Conservation (phyloP, 192 early-diverging fungal genomes). For the Rhizophagus sp. region DNA sequence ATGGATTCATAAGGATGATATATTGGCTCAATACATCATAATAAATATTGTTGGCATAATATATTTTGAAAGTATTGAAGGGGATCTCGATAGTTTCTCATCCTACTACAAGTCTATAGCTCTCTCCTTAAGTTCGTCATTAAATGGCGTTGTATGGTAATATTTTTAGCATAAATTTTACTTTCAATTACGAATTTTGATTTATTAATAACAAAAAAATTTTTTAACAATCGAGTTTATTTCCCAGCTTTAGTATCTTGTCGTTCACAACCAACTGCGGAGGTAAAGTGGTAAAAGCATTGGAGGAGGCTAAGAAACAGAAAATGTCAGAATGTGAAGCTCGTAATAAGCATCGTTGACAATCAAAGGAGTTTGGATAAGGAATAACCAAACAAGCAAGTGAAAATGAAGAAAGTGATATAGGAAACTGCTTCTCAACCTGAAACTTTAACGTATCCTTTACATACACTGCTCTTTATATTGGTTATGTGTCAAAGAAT, state of each 20-base stretch:
- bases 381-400: not conserved
- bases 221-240: not conserved
- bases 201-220: not conserved
- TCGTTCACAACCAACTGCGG: not conserved
- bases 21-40: no score
- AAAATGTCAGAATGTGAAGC: not conserved
- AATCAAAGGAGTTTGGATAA: not conserved
- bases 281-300: not conserved
- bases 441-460: not conserved
- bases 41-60: no score
- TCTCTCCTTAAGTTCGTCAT: no score
- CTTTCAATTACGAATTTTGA: not conserved
- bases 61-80: no score
- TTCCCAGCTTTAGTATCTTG: not conserved
- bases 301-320: not conserved
- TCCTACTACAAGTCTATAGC: no score
- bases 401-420: not conserved
- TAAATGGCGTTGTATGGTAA: not conserved
- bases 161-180: no score
- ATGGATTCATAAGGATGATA: no score
- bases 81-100: no score
- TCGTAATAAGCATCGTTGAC: slow-evolving; percentile 4
- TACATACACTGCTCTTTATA: not conserved
- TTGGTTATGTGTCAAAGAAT: not conserved
- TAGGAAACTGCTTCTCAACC: not conserved